Evolutionary conservation across 208 protist species (phyloP), one percentile per base, ranked within the genome.

Genomic region (Crithidia mellificae): DNA sequence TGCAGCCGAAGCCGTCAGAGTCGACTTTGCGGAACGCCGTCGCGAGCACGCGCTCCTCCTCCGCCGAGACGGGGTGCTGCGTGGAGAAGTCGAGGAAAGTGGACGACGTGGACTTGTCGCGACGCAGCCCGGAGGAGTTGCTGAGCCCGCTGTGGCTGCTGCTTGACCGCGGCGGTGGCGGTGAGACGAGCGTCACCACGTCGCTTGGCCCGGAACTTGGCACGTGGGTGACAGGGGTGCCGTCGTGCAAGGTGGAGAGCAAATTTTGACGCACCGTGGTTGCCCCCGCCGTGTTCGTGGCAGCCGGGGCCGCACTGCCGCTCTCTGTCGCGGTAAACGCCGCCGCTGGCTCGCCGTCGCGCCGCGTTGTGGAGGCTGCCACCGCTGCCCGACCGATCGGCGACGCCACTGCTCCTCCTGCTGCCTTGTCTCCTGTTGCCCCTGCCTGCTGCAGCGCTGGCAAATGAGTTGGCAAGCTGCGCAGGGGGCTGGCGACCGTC

Each of bases 11-110:
- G 27, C 87, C 87, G 63, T 96, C 88, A 30, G 82, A 83, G 72
- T 89, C 87, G 12, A 96, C 87, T 56, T 87, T 88, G 5, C 76
- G 63, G 69, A 94, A 96, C 15, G 91, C 91, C 22, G 53, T 82
- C 22, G 66, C 57, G 29, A 96, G 71, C 46, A 83, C 81, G 39
- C 71, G 68, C 77, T 94, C 85, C 77, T 96, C 91, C 30, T 90
- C 77, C 9, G 44, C 56, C 3, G 90, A 90, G 9, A 90, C 77
- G 51, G 61, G 29, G 38, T 87, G 75, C 19, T 80, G 65, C 27
- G 58, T 77, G 44, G 78, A 84, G 65, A 91, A 91, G 53, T 95
- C 79, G 34, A 93, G 77, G 63, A 87, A 91, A 14, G 53, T 70
- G n/a, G 53, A 52, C 2, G 52, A 38, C 34, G 54, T 63, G 14